Conservation (phyloP, 306 rosid species). For the Dicorynia guianensis region DNA sequence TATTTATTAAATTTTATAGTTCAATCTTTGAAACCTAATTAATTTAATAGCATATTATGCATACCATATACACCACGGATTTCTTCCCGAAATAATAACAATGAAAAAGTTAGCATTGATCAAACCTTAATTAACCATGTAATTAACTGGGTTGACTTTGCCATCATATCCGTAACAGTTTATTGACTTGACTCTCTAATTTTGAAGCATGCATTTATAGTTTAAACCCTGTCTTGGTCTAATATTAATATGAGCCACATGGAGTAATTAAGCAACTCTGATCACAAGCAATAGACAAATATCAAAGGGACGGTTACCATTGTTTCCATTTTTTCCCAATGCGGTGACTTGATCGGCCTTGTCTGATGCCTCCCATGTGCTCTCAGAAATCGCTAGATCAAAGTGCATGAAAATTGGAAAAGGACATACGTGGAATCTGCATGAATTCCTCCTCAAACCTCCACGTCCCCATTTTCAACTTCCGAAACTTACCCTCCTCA, state of each 20-base stretch:
- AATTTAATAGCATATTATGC: no score
- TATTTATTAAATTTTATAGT: no score
- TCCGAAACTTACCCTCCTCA: constrained; percentile 28
- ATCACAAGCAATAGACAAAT: not conserved
- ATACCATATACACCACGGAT: no score
- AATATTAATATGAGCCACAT: constrained; percentile 44
- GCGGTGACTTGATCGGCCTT: constrained; percentile 31
- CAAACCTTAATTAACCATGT: no score
- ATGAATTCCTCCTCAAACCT: constrained; percentile 49
- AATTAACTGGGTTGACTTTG: no score
- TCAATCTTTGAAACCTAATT: no score
- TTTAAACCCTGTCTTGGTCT: not conserved
- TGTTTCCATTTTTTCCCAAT: not conserved
- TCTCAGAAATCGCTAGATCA: constrained; percentile 3
- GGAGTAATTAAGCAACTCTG: constrained; percentile 31
- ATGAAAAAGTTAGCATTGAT: no score
- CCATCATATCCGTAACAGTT: no score
- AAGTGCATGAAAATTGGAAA: constrained; percentile 25
- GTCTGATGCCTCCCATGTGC: constrained; percentile 43
- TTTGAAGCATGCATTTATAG: not conserved
- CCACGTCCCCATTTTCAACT: constrained; percentile 48
- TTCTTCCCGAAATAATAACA: no score
- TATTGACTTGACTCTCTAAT: constrained; percentile 34
- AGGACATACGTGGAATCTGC: constrained; percentile 51
- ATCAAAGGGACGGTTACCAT: constrained; percentile 41